phyloP scores from a whole-genome alignment of 2,329 filamentous ascomycete genomes.

The Dendrostoma leiphaemia region DNA sequence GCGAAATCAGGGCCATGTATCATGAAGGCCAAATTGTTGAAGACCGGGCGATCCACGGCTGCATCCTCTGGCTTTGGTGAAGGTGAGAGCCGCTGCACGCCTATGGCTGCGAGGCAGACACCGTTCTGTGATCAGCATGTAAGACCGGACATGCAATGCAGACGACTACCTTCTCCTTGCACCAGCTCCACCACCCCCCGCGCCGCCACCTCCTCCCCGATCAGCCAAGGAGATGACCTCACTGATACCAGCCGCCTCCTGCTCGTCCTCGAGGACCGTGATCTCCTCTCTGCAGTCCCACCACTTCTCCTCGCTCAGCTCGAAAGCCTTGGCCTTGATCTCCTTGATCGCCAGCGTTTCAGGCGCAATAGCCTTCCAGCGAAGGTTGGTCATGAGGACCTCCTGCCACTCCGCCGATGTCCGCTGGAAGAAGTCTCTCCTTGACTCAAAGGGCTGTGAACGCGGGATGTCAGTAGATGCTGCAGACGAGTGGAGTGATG shows the following conservation, averaged over 20 bases:
- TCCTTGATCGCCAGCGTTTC: slow-evolving; percentile 80
- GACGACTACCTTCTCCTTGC: slow-evolving; percentile 20
- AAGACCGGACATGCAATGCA: too few species aligned
- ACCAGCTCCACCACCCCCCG: slow-evolving; percentile 38
- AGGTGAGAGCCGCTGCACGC: too few species aligned
- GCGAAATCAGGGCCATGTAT: too few species aligned
- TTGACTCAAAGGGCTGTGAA: slow-evolving; percentile 77
- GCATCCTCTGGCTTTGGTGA: too few species aligned
- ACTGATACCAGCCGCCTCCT: slow-evolving; percentile 91
- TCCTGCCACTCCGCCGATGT: slow-evolving; percentile 92
- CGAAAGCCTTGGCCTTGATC: slow-evolving; percentile 86
- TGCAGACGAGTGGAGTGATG: background rate
- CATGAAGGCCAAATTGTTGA: too few species aligned
- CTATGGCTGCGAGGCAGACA: too few species aligned
- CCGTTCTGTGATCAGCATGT: too few species aligned
- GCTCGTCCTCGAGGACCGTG: slow-evolving; percentile 86
- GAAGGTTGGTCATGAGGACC: slow-evolving; percentile 71
- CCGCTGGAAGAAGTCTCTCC: slow-evolving; percentile 88
- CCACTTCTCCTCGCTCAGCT: slow-evolving; percentile 93
- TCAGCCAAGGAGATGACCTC: slow-evolving; percentile 89
- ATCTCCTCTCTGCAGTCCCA: slow-evolving; percentile 98
- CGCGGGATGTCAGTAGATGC: slow-evolving; percentile 15
- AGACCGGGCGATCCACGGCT: too few species aligned
- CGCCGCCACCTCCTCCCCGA: slow-evolving; percentile 52
- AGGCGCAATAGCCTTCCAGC: slow-evolving; percentile 63